These are phyloP conservation scores for Teunomyces cretensis DNA, from an alignment of 805 yeast genomes.

Conservation along the genomic window DNA sequence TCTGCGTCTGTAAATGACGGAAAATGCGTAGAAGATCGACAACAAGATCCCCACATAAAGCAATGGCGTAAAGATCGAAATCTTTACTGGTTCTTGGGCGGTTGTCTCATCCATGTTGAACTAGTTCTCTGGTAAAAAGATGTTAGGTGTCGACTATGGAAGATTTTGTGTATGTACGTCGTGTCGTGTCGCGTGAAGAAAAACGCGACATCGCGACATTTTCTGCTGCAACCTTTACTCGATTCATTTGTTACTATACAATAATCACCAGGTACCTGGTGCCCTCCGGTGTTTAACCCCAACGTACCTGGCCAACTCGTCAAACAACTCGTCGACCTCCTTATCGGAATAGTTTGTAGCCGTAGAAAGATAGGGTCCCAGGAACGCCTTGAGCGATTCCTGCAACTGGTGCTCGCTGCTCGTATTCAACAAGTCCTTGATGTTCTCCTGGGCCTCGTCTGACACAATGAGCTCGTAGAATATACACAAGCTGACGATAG, in stretches of 20 bases:
- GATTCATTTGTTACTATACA: not conserved
- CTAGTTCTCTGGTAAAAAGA: not conserved
- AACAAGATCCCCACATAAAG: slow-evolving; percentile 70
- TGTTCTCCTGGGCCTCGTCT: slow-evolving; percentile 43
- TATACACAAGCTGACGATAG: slow-evolving; percentile 55
- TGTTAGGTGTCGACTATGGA: not conserved
- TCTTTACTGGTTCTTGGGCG: slow-evolving; percentile 26
- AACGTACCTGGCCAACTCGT: slow-evolving; percentile 64
- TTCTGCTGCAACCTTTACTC: not conserved
- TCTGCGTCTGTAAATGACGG: slow-evolving; percentile 63
- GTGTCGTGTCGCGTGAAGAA: not conserved
- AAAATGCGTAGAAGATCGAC: slow-evolving; percentile 65
- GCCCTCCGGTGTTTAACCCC: slow-evolving; percentile 62
- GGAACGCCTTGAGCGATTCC: slow-evolving; percentile 5
- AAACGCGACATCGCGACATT: not conserved
- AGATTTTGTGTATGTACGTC: not conserved
- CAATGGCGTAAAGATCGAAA: slow-evolving; percentile 62
- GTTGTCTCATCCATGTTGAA: slow-evolving; percentile 16
- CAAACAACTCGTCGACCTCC: slow-evolving; percentile 54
- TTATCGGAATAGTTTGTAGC: slow-evolving; percentile 34
- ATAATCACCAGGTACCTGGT: slow-evolving; percentile 45
- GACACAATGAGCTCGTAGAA: slow-evolving; percentile 81
- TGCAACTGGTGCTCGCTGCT: slow-evolving; percentile 11
- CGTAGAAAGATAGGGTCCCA: not conserved
- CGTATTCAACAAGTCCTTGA: slow-evolving; percentile 5